These are phyloP conservation scores for Chaetomiaceae sp. DNA, from an alignment of 2,329 filamentous ascomycete species.

Conservation along the genomic window DNA sequence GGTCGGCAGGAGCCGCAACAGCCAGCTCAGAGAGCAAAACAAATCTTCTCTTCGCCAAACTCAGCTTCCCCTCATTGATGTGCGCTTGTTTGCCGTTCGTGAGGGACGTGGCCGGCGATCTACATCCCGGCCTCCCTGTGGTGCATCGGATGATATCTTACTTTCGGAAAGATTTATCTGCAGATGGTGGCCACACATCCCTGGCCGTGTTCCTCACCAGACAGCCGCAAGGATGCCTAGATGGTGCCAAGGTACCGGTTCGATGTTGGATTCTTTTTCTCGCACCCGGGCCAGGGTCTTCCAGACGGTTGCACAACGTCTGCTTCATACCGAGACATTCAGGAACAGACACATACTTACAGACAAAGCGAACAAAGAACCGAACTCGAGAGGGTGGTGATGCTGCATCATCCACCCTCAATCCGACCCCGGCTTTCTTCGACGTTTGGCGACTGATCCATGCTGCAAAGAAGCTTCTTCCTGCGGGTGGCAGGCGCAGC, in stretches of 20 bases:
- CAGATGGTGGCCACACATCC: too few species aligned
- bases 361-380: neutral
- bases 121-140: neutral
- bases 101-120: too few species aligned
- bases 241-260: too few species aligned
- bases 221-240: too few species aligned
- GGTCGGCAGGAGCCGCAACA: neutral
- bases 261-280: too few species aligned
- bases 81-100: neutral
- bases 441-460: neutral
- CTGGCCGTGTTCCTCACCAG: neutral
- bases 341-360: neutral
- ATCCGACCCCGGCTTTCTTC: neutral
- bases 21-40: too few species aligned
- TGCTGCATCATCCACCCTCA: neutral
- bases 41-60: neutral
- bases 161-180: too few species aligned
- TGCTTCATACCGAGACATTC: too few species aligned
- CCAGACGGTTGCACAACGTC: too few species aligned
- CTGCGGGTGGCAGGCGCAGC: conserved; percentile 2
- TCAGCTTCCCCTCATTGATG: neutral
- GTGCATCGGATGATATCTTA: neutral
- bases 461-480: conserved; percentile 7
- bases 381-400: neutral
- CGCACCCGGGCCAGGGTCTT: too few species aligned